These are phyloP conservation scores for Penstemon davidsonii DNA, from an alignment of 257 asterid genomes.

Conservation along the genomic window DNA sequence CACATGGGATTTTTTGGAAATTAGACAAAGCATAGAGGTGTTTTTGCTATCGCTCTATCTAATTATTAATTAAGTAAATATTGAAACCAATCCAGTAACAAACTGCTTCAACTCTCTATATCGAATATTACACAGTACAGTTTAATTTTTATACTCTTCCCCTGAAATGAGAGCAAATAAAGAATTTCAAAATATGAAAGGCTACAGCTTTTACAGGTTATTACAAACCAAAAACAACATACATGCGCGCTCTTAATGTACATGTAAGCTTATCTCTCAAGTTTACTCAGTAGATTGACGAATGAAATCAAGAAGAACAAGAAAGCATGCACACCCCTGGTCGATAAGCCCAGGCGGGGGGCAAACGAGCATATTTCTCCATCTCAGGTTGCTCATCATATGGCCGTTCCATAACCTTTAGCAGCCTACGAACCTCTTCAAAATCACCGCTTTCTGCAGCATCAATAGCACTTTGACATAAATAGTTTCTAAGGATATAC, in stretches of 20 bases:
- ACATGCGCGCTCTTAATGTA: conserved; percentile 43
- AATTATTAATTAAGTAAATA: too few species aligned
- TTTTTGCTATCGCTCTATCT: too few species aligned
- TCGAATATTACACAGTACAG: too few species aligned
- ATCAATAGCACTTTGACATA: conserved; percentile 95
- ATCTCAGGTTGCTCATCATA: conserved; percentile 94
- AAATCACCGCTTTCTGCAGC: conserved; percentile 89
- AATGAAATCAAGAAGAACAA: conserved; percentile 72
- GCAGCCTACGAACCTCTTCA: conserved; percentile 67
- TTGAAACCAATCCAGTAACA: too few species aligned
- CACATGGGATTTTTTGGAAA: too few species aligned
- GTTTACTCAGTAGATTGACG: conserved; percentile 4
- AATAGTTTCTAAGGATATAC: conserved; percentile 84
- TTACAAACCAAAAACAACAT: conserved; percentile 33
- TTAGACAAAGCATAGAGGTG: too few species aligned
- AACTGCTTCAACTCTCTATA: too few species aligned
- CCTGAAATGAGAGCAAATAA: background rate
- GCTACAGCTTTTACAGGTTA: conserved; percentile 30
- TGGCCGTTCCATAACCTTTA: conserved; percentile 74
- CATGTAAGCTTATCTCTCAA: conserved; percentile 29
- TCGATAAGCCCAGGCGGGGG: conserved; percentile 99
- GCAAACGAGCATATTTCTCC: conserved; percentile 92
- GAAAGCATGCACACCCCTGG: conserved; percentile 99
- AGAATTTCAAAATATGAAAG: conserved; percentile 11
- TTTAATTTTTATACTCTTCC: too few species aligned